These are phyloP conservation scores for Acacia confusa DNA, from an alignment of 306 rosid species.

Conservation along the genomic window DNA sequence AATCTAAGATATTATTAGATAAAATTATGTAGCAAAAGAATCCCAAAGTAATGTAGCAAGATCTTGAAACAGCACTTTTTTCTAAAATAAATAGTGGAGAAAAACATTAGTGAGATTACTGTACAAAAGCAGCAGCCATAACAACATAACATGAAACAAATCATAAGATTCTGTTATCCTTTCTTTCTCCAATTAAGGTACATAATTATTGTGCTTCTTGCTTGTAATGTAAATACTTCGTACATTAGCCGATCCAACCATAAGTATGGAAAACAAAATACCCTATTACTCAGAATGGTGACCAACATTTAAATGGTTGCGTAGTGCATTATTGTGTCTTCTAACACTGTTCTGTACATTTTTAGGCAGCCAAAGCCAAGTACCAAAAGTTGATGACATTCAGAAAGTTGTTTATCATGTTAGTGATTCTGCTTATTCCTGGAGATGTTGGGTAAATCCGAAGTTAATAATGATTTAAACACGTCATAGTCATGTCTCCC, in stretches of 20 bases:
- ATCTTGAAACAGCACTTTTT: conserved; percentile 92
- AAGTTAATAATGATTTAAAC: not conserved
- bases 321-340: not conserved
- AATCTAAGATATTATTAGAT: too few species aligned
- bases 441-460: not conserved
- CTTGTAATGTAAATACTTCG: not conserved
- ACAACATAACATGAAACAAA: conserved; percentile 47
- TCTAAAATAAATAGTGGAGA: conserved; percentile 47
- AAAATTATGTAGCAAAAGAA: conserved; percentile 97
- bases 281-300: not conserved
- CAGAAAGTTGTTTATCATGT: not conserved
- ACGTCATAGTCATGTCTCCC: not conserved
- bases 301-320: not conserved
- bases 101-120: conserved; percentile 24
- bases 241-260: not conserved
- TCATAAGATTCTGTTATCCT: conserved; percentile 18
- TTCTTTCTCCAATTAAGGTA: not conserved
- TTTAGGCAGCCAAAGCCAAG: not conserved
- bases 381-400: not conserved
- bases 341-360: not conserved
- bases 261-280: not conserved
- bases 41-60: conserved; percentile 95
- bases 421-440: not conserved
- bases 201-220: not conserved
- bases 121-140: conserved; percentile 36